Conservation (phyloP, 495 filamentous ascomycete genomes). For the Talaromyces adpressus region DNA sequence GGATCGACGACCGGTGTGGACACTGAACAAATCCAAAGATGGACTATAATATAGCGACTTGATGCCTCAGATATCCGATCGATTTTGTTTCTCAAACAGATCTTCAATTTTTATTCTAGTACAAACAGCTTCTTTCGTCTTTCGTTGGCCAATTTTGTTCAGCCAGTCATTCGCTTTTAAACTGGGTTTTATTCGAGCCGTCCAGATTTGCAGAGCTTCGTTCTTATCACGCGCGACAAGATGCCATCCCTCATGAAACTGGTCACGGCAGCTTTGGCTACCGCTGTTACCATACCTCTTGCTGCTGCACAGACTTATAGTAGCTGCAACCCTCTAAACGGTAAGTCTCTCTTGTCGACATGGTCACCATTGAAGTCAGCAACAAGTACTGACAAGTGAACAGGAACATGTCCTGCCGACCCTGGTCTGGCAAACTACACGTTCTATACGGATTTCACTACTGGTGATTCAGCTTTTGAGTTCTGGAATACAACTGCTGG, state of each 20-base stretch:
- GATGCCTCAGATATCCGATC: not conserved
- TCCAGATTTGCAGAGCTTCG: not conserved
- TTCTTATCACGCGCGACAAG: not conserved
- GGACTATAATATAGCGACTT: not conserved
- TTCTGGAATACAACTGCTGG: constrained; percentile 58
- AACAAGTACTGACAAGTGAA: not conserved
- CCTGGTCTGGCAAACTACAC: constrained; percentile 70
- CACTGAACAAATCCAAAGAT: not conserved
- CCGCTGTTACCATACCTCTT: constrained; percentile 15
- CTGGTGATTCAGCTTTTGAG: constrained; percentile 54
- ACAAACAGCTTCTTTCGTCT: not conserved
- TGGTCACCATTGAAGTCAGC: not conserved
- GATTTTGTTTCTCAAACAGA: not conserved
- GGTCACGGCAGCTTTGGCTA: not conserved
- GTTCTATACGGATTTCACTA: constrained; percentile 71
- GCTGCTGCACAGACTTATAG: constrained; percentile 68
- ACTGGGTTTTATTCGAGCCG: not conserved
- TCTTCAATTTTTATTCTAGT: not conserved
- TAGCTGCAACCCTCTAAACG: constrained; percentile 59
- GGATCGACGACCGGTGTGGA: not conserved
- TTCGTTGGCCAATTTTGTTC: not conserved
- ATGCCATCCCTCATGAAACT: not conserved
- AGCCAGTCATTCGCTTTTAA: not conserved
- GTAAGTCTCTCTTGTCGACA: not conserved
- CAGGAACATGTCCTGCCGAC: constrained; percentile 55